phyloP scores from a whole-genome alignment of 2,329 filamentous ascomycete species.

The Aureobasidium sp. region DNA sequence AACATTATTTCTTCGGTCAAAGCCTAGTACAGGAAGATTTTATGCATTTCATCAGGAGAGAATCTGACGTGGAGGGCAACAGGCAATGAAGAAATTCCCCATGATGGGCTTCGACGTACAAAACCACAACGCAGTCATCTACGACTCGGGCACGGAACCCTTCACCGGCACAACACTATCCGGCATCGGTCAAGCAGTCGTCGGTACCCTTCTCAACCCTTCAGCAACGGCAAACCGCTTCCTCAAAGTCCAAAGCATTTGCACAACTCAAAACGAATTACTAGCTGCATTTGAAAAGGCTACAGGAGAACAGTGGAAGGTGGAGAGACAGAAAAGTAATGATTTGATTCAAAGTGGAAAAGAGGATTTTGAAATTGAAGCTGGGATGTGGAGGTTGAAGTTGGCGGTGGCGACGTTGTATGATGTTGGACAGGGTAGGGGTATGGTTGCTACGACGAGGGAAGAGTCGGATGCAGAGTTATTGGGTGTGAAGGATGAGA shows the following conservation, averaged over 20 bases:
- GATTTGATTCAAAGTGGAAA: conserved; percentile 10
- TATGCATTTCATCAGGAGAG: too few relatives aligned
- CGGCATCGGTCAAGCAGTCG: conserved; percentile 43
- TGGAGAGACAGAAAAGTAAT: neutral
- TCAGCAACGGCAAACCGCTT: conserved; percentile 49
- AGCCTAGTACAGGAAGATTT: too few relatives aligned
- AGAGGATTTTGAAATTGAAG: neutral
- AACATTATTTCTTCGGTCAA: too few relatives aligned
- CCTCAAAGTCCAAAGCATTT: conserved; percentile 46
- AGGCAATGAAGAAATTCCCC: conserved; percentile 48
- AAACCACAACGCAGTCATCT: conserved; percentile 40
- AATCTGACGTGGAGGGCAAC: neutral
- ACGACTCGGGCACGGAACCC: conserved; percentile 44
- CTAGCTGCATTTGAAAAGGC: conserved; percentile 25
- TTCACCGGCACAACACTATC: conserved; percentile 43
- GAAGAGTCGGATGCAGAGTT: conserved; percentile 15
- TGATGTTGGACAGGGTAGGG: conserved; percentile 12
- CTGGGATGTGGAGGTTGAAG: conserved; percentile 12
- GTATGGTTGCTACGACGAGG: conserved; percentile 7
- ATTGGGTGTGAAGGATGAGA: conserved; percentile 14
- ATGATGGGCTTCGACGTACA: conserved; percentile 51
- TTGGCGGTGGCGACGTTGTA: conserved; percentile 14
- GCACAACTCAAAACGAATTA: conserved; percentile 46
- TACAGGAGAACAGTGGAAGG: conserved; percentile 13
- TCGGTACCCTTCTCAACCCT: conserved; percentile 38